Percentiles rank a stretch among this genome's conserved stretches.
Conservation (phyloP, 2,329 filamentous ascomycete genomes). For the Cercospora sojina region DNA sequence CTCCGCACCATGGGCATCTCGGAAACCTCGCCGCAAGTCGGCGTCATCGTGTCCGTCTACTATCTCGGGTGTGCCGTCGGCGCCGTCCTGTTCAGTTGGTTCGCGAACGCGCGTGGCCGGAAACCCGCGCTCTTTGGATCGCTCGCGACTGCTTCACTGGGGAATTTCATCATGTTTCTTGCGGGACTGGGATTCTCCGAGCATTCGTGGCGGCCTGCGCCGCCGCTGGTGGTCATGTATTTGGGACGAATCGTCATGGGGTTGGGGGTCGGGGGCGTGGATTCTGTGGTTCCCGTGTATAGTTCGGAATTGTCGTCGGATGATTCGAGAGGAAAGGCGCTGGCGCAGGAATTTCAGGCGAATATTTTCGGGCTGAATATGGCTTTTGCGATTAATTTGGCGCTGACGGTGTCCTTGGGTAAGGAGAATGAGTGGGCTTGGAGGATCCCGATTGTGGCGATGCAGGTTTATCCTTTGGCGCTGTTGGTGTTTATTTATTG, state of each 20-base stretch:
- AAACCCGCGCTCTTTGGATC: constrained; percentile 58
- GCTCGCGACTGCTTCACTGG: constrained; percentile 54
- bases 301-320: constrained; percentile 58
- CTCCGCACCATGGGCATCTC: constrained; percentile 58
- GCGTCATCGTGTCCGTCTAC: constrained; percentile 61
- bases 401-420: constrained; percentile 54
- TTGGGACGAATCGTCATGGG: constrained; percentile 55
- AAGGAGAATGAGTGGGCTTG: constrained; percentile 62
- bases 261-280: constrained; percentile 60
- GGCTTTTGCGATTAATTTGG: constrained; percentile 61
- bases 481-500: constrained; percentile 54
- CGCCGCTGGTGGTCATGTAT: constrained; percentile 49
- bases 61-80: constrained; percentile 62
- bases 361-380: constrained; percentile 63
- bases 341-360: constrained; percentile 64
- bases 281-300: constrained; percentile 62
- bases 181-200: constrained; percentile 52
- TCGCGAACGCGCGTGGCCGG: constrained; percentile 55
- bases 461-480: constrained; percentile 59
- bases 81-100: constrained; percentile 56
- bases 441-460: constrained; percentile 60
- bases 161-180: constrained; percentile 62
- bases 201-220: constrained; percentile 30
- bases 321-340: constrained; percentile 55
- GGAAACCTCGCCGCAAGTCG: constrained; percentile 48